Percentiles rank a stretch among this genome's conserved stretches.
Evolutionary conservation across 441 rosid species (phyloP).

Genomic region (Pelargonium myrrhifolium): DNA sequence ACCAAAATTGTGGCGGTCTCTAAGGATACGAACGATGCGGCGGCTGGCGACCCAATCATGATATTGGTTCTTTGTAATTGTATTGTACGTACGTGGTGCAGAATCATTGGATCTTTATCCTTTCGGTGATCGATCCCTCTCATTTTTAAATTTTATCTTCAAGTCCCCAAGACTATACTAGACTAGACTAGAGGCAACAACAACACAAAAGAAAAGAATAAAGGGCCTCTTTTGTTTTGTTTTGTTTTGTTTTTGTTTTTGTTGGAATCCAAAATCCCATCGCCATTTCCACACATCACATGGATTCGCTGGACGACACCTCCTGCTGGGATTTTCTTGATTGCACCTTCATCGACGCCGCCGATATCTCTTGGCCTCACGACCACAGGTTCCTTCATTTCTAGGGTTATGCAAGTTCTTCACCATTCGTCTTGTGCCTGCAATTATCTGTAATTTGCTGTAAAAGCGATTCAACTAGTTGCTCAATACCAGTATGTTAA

Average conservation of each 20-base stretch:
- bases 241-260: too few relatives aligned
- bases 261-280: background rate
- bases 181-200: too few relatives aligned
- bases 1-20: too few relatives aligned
- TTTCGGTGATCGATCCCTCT: background rate
- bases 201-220: background rate
- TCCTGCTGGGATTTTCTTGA: constrained; percentile 50
- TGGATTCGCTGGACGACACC: constrained; percentile 35
- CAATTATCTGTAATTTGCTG: too few relatives aligned
- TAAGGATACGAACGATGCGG: too few relatives aligned
- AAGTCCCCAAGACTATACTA: background rate
- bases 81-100: constrained; percentile 24
- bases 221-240: too few relatives aligned
- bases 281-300: constrained; percentile 3
- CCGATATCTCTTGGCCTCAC: constrained; percentile 26
- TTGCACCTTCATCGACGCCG: constrained; percentile 31
- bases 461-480: background rate
- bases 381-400: constrained; percentile 16
- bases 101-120: constrained; percentile 1
- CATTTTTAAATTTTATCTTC: too few relatives aligned
- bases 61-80: background rate
- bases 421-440: background rate
- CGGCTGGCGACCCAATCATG: background rate
- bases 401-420: too few relatives aligned
- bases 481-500: background rate